phyloP scores from a whole-genome alignment of 2,329 filamentous ascomycete species.

The Talaromyces sp. region DNA sequence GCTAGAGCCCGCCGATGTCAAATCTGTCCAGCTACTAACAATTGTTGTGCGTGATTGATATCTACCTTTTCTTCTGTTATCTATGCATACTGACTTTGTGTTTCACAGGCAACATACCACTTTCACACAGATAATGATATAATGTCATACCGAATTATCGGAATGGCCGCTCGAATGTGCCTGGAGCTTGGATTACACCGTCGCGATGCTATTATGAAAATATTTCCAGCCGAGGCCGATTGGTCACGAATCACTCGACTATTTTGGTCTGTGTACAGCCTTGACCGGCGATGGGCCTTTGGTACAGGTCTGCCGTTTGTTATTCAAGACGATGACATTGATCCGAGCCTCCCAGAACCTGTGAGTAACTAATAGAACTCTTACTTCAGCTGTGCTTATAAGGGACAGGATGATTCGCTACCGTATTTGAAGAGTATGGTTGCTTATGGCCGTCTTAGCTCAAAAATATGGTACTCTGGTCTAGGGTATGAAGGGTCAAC shows the following conservation, averaged over 20 bases:
- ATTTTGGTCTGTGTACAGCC: constrained; percentile 82
- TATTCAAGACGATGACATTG: constrained; percentile 79
- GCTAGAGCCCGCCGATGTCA: constrained; percentile 53
- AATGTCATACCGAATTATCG: constrained; percentile 80
- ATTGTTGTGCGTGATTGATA: constrained; percentile 33
- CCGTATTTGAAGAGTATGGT: constrained; percentile 83
- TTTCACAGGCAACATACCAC: constrained; percentile 62
- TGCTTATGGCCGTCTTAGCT: constrained; percentile 72
- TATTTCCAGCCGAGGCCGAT: constrained; percentile 63
- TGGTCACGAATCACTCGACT: constrained; percentile 63
- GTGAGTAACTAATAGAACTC: constrained; percentile 44
- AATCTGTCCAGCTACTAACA: constrained; percentile 54
- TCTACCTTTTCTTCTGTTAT: background rate
- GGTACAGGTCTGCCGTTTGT: constrained; percentile 84
- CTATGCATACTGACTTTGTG: background rate
- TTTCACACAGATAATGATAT: constrained; percentile 83
- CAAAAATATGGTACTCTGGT: constrained; percentile 80
- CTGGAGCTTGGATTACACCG: constrained; percentile 79
- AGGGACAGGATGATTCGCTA: constrained; percentile 34
- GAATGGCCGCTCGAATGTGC: constrained; percentile 73
- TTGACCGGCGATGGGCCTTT: constrained; percentile 84
- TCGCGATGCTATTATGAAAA: constrained; percentile 62
- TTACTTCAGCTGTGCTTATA: constrained; percentile 1
- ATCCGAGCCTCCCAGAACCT: constrained; percentile 70
- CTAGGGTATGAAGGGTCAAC: constrained; percentile 62